These are phyloP conservation scores for Aspergillus sparsus DNA, from an alignment of 495 filamentous ascomycete species.

Conservation along the genomic window DNA sequence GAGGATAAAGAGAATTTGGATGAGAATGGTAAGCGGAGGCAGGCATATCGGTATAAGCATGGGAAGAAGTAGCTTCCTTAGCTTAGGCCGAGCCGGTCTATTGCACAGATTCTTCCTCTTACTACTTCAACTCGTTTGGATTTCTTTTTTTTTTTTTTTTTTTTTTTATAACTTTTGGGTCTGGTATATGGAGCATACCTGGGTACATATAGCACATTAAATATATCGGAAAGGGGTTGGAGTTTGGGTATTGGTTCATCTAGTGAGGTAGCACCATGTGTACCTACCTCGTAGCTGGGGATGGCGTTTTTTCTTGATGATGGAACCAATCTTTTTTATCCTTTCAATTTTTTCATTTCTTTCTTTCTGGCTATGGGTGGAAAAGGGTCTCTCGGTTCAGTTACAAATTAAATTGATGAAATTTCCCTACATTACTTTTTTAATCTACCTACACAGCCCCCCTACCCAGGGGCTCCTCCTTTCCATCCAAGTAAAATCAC, in stretches of 20 bases:
- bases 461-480: too few species aligned
- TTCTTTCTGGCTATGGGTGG: neutral
- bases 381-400: neutral
- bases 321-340: too few species aligned
- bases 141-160: conserved; percentile 9
- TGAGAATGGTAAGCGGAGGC: conserved; percentile 33
- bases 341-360: neutral
- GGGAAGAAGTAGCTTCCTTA: conserved; percentile 22
- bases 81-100: neutral
- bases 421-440: too few species aligned
- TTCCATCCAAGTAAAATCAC: too few species aligned
- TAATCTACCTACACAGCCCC: too few species aligned
- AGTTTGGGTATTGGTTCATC: neutral
- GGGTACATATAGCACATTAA: neutral
- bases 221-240: neutral
- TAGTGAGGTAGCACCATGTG: too few species aligned
- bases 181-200: neutral
- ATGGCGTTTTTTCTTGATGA: too few species aligned
- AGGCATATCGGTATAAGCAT: conserved; percentile 52
- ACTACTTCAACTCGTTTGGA: neutral
- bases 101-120: neutral
- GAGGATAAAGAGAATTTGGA: conserved; percentile 32
- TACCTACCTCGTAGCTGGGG: too few species aligned
- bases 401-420: neutral
- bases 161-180: neutral